Evolutionary conservation across 2,329 filamentous ascomycete genomes (phyloP), one percentile per base, ranked within the genome.

Genomic region (Myriosclerotinia duriaeana): DNA sequence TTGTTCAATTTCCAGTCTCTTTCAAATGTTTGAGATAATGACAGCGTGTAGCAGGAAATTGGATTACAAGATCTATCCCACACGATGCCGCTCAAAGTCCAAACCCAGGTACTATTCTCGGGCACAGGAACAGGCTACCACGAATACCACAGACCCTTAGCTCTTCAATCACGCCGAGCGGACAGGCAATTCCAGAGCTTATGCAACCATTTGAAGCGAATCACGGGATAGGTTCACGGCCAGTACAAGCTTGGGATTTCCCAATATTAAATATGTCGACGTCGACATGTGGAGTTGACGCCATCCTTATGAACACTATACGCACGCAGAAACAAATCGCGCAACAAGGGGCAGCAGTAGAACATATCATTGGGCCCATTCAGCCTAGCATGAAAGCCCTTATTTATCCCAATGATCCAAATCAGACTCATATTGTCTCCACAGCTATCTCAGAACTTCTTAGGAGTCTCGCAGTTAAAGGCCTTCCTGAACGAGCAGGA

Each of bases 261-360:
- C 75, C 77, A 36, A 69, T 65, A 50, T 26, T 80, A 56, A 71
- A 76, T 53, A 76, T 72, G 44, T 68, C 72, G 8, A 68, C 72
- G 53, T 72, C 76, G 42, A 74, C 72, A 36, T 77, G 74, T 60
- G 76, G 76, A 55, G 72, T 77, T 34, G 78, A 80, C 61, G 72
- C 74, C 50, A 72, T 79, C 46, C 65, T 79, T n/a, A 70, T 75
- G 44, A 74, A 76, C 58, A 76, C 80, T 54, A 68, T 80, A 20
- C 75, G 77, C 54, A 73, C 77, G 65, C 78, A 78, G 66, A 78
- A 75, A 53, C 74, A 72, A 58, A 73, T 78, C 55, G 72, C 75
- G n/a, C 69, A 72, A 50, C 67, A 62, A 72, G 60, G 72, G 69
- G 68, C 71, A 72, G 44, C 72, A 71, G 22, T 73, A 71, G 48